These are phyloP conservation scores for Trichomonascaceae sp. DNA, from an alignment of 1,139 yeast species.

Conservation along the genomic window DNA sequence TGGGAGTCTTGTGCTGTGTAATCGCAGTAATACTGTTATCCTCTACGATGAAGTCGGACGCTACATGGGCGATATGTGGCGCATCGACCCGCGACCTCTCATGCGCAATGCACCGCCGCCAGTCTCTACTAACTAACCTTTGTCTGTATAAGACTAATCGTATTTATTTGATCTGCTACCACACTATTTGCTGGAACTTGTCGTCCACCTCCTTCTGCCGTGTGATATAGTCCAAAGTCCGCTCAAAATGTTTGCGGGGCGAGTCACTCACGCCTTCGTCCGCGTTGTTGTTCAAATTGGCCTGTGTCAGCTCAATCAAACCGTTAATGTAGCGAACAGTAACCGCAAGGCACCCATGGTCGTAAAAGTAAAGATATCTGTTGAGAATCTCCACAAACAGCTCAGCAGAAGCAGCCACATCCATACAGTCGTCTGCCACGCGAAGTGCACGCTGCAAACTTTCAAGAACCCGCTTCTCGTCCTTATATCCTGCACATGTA, in stretches of 20 bases:
- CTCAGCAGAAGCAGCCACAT: conserved; percentile 61
- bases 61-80: conserved; percentile 5
- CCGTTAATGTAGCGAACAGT: conserved; percentile 73
- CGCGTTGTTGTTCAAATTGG: conserved; percentile 41
- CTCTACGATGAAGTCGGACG: conserved; percentile 8
- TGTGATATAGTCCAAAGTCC: conserved; percentile 54
- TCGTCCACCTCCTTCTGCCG: conserved; percentile 55
- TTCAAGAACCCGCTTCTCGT: conserved; percentile 51
- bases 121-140: no score
- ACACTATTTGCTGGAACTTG: conserved; percentile 41
- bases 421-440: conserved; percentile 90
- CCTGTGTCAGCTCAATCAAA: conserved; percentile 67
- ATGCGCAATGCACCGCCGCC: conserved; percentile 6
- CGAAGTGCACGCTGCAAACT: conserved; percentile 66
- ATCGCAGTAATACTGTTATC: conserved; percentile 7
- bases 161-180: no score
- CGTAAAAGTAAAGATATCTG: conserved; percentile 70
- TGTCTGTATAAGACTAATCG: no score
- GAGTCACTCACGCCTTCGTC: conserved; percentile 25
- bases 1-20: conserved; percentile 18
- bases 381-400: conserved; percentile 82
- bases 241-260: conserved; percentile 42
- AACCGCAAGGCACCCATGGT: conserved; percentile 65
- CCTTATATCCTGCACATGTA: conserved; percentile 36
- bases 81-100: conserved; percentile 6